Percentiles rank a stretch among this genome's conserved stretches.
These are phyloP conservation scores for Cercospora berteroae DNA, from an alignment of 2,329 filamentous ascomycete species.

Conservation along the genomic window DNA sequence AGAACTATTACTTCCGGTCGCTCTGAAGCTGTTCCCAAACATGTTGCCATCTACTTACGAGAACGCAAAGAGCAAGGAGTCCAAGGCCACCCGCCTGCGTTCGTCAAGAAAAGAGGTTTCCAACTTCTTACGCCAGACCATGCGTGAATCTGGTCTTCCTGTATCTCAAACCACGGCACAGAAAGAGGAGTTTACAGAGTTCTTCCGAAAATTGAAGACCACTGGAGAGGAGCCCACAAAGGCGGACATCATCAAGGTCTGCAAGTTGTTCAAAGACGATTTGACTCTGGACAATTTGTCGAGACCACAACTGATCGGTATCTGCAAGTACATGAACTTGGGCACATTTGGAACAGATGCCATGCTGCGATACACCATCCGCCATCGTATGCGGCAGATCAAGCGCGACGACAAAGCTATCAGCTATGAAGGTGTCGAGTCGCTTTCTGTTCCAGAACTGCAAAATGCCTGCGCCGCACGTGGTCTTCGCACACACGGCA, in stretches of 20 bases:
- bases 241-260: conserved; percentile 95
- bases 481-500: conserved; percentile 86
- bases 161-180: conserved; percentile 80
- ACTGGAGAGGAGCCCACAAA: conserved; percentile 87
- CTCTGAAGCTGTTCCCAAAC: conserved; percentile 93
- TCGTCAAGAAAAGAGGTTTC: conserved; percentile 92
- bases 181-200: conserved; percentile 90
- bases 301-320: conserved; percentile 89
- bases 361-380: conserved; percentile 95
- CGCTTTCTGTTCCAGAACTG: conserved; percentile 86
- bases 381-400: conserved; percentile 98
- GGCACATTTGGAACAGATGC: conserved; percentile 96
- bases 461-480: conserved; percentile 89
- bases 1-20: conserved; percentile 85
- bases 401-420: conserved; percentile 97
- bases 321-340: conserved; percentile 98
- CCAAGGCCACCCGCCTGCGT: conserved; percentile 77
- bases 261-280: conserved; percentile 98
- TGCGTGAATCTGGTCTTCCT: conserved; percentile 90
- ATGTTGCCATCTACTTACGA: conserved; percentile 97
- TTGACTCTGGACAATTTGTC: conserved; percentile 95
- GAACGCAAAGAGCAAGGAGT: conserved; percentile 83
- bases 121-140: conserved; percentile 79
- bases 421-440: conserved; percentile 88
- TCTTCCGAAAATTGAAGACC: conserved; percentile 91